phyloP scores from a whole-genome alignment of 257 asterid genomes.

The Hygrophila difformis region DNA sequence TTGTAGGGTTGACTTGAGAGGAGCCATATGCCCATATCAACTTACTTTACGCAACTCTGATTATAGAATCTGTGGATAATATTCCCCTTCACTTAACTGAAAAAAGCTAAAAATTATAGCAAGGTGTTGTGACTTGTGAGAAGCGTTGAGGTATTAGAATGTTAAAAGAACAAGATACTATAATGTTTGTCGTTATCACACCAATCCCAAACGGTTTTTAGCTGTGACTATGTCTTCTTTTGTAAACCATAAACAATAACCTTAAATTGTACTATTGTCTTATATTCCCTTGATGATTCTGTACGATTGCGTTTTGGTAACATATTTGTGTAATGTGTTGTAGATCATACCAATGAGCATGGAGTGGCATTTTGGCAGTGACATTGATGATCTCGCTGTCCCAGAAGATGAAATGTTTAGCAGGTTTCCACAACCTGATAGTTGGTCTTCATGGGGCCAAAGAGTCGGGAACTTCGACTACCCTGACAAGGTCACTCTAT shows the following conservation, averaged over 20 bases:
- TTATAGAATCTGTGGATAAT: too few relatives aligned
- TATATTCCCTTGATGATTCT: not conserved
- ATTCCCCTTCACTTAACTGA: too few relatives aligned
- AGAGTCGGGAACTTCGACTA: constrained; percentile 18
- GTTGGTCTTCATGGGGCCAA: constrained; percentile 27
- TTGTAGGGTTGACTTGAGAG: too few relatives aligned
- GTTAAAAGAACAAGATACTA: too few relatives aligned
- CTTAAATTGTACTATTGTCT: not conserved
- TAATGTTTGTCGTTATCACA: too few relatives aligned
- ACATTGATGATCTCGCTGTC: constrained; percentile 19
- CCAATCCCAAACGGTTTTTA: too few relatives aligned
- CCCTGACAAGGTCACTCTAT: constrained; percentile 13
- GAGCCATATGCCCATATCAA: too few relatives aligned
- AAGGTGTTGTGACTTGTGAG: too few relatives aligned
- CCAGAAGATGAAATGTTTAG: constrained; percentile 21
- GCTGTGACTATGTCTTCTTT: too few relatives aligned
- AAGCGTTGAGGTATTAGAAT: too few relatives aligned
- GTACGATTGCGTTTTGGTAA: constrained; percentile 1
- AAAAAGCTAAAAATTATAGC: too few relatives aligned
- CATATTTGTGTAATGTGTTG: constrained; percentile 1
- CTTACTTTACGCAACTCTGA: too few relatives aligned
- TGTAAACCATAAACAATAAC: not conserved
- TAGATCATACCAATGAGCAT: constrained; percentile 19
- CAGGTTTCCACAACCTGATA: constrained; percentile 23
- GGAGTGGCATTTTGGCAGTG: constrained; percentile 28